Conservation (phyloP, 2,329 filamentous ascomycete species). For the Fonsecaea pedrosoi region DNA sequence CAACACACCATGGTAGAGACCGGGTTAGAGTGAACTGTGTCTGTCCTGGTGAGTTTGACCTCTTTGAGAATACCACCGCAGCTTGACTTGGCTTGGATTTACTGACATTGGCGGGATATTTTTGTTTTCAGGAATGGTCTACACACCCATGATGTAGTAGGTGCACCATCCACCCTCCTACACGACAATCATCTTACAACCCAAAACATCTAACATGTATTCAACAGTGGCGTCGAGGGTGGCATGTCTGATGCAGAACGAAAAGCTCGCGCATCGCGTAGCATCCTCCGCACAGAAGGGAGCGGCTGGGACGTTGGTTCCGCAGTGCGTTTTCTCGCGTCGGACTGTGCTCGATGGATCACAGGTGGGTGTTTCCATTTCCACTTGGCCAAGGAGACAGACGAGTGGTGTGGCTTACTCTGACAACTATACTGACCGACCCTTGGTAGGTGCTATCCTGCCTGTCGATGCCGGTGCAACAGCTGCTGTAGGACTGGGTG, state of each 20-base stretch:
- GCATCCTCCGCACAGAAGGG: constrained; percentile 59
- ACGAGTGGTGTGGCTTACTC: neutral
- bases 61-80: neutral
- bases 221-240: constrained; percentile 45
- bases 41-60: constrained; percentile 55
- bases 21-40: constrained; percentile 64
- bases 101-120: no score
- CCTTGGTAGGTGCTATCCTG: constrained; percentile 45
- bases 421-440: neutral
- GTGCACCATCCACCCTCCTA: neutral
- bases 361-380: constrained; percentile 46
- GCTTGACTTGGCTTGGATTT: no score
- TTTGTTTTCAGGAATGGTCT: constrained; percentile 43
- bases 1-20: constrained; percentile 58
- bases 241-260: constrained; percentile 60
- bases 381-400: neutral
- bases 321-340: constrained; percentile 59
- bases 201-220: neutral
- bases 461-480: constrained; percentile 58
- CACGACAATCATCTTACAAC: neutral
- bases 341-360: constrained; percentile 61
- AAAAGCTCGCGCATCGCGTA: constrained; percentile 56
- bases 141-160: constrained; percentile 59
- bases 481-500: constrained; percentile 49
- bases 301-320: constrained; percentile 61